Percentiles rank a stretch among this genome's conserved stretches.
Conservation (phyloP, 1,284 basidiomycete species). For the Heterobasidion annosum region DNA sequence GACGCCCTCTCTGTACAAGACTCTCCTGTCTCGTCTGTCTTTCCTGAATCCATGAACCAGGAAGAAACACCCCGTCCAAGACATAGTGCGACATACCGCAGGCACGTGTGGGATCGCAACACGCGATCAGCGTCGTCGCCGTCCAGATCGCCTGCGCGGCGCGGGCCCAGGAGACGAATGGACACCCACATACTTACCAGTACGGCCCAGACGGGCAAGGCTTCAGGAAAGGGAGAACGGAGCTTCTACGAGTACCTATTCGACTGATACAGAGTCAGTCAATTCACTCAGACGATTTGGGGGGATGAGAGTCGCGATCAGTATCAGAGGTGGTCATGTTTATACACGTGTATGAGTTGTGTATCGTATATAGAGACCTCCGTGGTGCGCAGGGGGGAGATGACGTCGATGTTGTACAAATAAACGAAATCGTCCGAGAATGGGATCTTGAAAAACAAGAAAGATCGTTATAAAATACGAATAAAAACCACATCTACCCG, state of each 20-base stretch:
- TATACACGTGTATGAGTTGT: not conserved
- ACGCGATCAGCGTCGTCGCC: slow-evolving; percentile 5
- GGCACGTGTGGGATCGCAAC: slow-evolving; percentile 1
- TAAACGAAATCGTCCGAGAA: too few species aligned
- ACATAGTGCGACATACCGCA: not conserved
- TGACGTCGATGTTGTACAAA: too few species aligned
- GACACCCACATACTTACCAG: not conserved
- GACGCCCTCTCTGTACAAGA: slow-evolving; percentile 3
- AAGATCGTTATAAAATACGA: not conserved
- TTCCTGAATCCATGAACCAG: not conserved
- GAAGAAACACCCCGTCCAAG: not conserved
- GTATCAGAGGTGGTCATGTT: not conserved
- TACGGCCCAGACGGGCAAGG: not conserved
- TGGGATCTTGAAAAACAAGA: too few species aligned
- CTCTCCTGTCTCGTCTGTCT: not conserved
- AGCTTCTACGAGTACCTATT: slow-evolving; percentile 6
- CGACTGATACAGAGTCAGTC: not conserved
- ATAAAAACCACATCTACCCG: slow-evolving; percentile 18
- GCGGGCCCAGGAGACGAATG: not conserved
- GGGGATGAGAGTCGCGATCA: not conserved
- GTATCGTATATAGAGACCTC: not conserved
- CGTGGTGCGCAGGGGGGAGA: too few species aligned
- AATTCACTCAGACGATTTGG: not conserved
- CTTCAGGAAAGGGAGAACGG: not conserved
- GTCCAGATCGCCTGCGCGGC: slow-evolving; percentile 4